Evolutionary conservation across 768 basidiomycete species (phyloP).

Genomic region (Russula virescens): DNA sequence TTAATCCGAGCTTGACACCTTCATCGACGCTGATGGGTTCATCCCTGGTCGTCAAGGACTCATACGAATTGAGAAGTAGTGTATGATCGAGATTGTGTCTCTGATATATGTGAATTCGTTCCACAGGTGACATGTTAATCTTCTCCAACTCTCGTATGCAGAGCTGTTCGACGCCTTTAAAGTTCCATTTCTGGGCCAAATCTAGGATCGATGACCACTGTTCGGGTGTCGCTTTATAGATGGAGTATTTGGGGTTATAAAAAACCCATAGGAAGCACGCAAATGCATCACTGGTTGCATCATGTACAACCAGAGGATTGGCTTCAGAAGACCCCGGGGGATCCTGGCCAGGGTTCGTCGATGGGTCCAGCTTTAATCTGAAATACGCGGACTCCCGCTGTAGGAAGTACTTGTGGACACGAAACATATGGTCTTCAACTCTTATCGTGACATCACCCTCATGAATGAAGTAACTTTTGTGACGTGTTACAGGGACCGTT

Average conservation of each 20-base stretch:
- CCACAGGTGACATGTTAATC: conserved; percentile 33
- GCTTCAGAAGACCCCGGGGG: conserved; percentile 30
- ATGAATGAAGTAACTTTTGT: conserved; percentile 13
- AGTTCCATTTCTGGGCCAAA: conserved; percentile 38
- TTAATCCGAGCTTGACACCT: conserved; percentile 38
- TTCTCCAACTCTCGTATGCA: conserved; percentile 38
- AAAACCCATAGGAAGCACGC: conserved; percentile 33
- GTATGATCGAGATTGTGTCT: conserved; percentile 32
- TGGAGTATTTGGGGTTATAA: conserved; percentile 36
- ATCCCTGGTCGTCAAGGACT: conserved; percentile 34
- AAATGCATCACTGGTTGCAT: conserved; percentile 29
- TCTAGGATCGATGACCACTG: conserved; percentile 40
- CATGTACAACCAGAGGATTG: conserved; percentile 30
- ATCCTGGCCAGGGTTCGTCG: conserved; percentile 21
- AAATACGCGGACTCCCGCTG: conserved; percentile 16
- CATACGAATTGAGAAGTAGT: conserved; percentile 35
- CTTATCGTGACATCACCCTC: conserved; percentile 9
- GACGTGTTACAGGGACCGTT: background rate
- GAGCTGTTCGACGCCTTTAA: conserved; percentile 36
- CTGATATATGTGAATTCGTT: conserved; percentile 38
- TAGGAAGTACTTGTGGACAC: conserved; percentile 15
- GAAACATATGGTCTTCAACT: conserved; percentile 9
- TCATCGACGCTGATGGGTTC: conserved; percentile 36
- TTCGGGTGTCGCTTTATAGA: conserved; percentile 36
- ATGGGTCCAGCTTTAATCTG: background rate